Evolutionary conservation across 805 yeast genomes (phyloP).

Genomic region (Starmerella gropengiesseri): DNA sequence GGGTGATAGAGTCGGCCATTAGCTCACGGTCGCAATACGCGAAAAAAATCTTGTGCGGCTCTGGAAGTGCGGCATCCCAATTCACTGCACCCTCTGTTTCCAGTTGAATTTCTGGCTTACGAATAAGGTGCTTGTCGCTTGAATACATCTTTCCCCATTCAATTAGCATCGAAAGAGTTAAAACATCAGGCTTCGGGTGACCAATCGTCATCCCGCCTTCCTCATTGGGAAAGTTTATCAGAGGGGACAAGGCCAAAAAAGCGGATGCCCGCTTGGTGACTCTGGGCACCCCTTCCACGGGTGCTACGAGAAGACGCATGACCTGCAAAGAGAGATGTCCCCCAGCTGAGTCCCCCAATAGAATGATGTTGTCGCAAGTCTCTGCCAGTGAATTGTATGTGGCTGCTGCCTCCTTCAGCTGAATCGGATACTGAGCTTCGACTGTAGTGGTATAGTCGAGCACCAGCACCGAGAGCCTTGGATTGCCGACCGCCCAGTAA

Average conservation of each 20-base stretch:
- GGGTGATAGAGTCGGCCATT: neutral
- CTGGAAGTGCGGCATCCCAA: conserved; percentile 1
- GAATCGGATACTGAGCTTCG: conserved; percentile 23
- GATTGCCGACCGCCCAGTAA: conserved; percentile 8
- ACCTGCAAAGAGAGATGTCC: conserved; percentile 22
- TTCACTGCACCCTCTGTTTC: neutral
- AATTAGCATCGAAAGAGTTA: neutral
- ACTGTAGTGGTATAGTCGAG: conserved; percentile 27
- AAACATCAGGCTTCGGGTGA: neutral
- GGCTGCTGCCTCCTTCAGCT: conserved; percentile 22
- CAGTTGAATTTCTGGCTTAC: neutral
- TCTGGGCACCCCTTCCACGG: neutral
- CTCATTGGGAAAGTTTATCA: neutral
- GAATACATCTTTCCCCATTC: neutral
- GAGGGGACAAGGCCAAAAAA: neutral
- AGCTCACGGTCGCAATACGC: conserved; percentile 1
- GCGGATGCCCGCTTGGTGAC: neutral
- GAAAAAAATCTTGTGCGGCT: neutral
- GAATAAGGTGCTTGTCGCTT: neutral
- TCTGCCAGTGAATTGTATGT: conserved; percentile 20
- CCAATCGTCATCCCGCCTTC: neutral
- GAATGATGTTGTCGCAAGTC: conserved; percentile 19
- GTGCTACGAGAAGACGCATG: neutral
- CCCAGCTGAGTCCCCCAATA: conserved; percentile 30
- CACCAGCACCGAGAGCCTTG: conserved; percentile 22